These are phyloP conservation scores for Debaryomyces udenii DNA, from an alignment of 1,139 yeast genomes.

Conservation along the genomic window DNA sequence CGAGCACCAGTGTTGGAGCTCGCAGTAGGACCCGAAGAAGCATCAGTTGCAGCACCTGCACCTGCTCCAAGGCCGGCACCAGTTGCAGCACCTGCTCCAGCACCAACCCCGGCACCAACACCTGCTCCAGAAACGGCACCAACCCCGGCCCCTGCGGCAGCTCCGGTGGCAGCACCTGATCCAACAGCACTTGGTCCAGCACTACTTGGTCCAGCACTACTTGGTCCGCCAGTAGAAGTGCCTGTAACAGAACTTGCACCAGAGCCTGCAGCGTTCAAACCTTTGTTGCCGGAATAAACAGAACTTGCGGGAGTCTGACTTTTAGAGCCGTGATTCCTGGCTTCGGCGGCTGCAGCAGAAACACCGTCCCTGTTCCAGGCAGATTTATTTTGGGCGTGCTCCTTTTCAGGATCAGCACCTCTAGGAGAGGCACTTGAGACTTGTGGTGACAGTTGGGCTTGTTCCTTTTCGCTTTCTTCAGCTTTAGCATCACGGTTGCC, in stretches of 20 bases:
- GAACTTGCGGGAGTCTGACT: neutral
- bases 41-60: neutral
- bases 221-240: neutral
- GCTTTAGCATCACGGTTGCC: constrained; percentile 16
- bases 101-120: constrained; percentile 13
- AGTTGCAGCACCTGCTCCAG: neutral
- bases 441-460: neutral
- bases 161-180: constrained; percentile 7
- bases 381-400: constrained; percentile 35
- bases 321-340: constrained; percentile 7
- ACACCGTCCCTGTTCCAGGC: constrained; percentile 32
- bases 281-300: neutral
- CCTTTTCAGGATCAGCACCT: constrained; percentile 25
- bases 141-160: constrained; percentile 10
- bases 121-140: constrained; percentile 13
- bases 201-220: too few relatives aligned
- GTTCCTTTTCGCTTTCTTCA: neutral
- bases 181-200: too few relatives aligned
- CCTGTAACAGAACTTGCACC: constrained; percentile 8
- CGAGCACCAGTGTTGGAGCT: too few relatives aligned
- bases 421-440: constrained; percentile 2
- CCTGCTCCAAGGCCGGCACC: neutral
- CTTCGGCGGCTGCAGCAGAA: constrained; percentile 17
- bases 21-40: too few relatives aligned
- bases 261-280: constrained; percentile 6